Percentiles rank a stretch among this genome's conserved stretches.
Evolutionary conservation across 2,329 filamentous ascomycete genomes (phyloP).

Genomic region (Aspergillus luchuensis): DNA sequence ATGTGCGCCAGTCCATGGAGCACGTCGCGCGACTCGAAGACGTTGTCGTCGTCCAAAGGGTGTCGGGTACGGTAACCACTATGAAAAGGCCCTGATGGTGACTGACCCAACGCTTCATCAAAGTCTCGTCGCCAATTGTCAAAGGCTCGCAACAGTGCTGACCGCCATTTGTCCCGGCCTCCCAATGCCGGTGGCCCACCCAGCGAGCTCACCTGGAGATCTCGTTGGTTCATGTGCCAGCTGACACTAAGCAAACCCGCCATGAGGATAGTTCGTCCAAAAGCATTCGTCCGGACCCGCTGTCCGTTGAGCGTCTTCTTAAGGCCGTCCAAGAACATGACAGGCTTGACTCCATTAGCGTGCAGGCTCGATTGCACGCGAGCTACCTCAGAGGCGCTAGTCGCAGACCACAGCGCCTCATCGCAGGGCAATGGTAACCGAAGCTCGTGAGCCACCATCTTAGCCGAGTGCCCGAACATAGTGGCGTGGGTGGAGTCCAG

Average conservation of each 20-base stretch:
- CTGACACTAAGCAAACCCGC: slow-evolving; percentile 88
- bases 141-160: slow-evolving; percentile 80
- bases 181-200: slow-evolving; percentile 79
- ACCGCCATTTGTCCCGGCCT: slow-evolving; percentile 87
- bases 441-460: slow-evolving; percentile 97
- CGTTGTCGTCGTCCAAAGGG: slow-evolving; percentile 62
- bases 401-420: slow-evolving; percentile 88
- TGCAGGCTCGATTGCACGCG: slow-evolving; percentile 78
- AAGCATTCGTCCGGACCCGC: slow-evolving; percentile 85
- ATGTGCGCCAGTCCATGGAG: slow-evolving; percentile 94
- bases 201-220: slow-evolving; percentile 86
- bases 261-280: slow-evolving; percentile 92
- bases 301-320: slow-evolving; percentile 87
- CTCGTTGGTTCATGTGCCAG: slow-evolving; percentile 97
- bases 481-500: slow-evolving; percentile 95
- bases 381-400: slow-evolving; percentile 81
- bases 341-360: slow-evolving; percentile 78
- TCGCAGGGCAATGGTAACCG: slow-evolving; percentile 88
- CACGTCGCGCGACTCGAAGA: slow-evolving; percentile 86
- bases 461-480: slow-evolving; percentile 96
- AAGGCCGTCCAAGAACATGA: slow-evolving; percentile 85
- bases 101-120: slow-evolving; percentile 72
- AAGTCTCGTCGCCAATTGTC: slow-evolving; percentile 94
- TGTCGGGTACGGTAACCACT: slow-evolving; percentile 30
- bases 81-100: slow-evolving; percentile 31